phyloP scores from a whole-genome alignment of 2,329 filamentous ascomycete genomes.

The Elsinoe batatas region DNA sequence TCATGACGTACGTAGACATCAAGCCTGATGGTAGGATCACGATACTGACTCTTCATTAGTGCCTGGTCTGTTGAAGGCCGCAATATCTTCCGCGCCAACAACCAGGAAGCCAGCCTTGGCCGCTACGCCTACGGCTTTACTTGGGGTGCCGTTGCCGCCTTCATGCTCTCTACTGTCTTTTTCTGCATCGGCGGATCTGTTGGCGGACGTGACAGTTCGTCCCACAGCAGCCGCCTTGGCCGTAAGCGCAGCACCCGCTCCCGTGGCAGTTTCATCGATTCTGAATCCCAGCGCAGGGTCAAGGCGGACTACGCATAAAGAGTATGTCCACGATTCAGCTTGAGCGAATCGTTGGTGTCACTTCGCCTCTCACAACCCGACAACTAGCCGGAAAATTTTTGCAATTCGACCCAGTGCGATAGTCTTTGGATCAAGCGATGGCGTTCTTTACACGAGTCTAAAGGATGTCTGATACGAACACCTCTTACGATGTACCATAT shows the following conservation, averaged over 20 bases:
- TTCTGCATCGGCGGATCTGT: slow-evolving; percentile 48
- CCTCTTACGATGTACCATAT: slow-evolving; percentile 5
- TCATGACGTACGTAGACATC: slow-evolving; percentile 60
- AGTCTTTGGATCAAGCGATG: neutral
- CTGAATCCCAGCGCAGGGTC: slow-evolving; percentile 49
- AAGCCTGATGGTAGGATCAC: neutral
- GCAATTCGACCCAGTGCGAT: neutral
- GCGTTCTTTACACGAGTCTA: neutral
- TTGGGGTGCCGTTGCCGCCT: slow-evolving; percentile 60
- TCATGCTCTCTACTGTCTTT: slow-evolving; percentile 56
- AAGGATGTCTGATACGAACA: neutral
- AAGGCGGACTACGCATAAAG: slow-evolving; percentile 59
- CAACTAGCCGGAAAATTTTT: neutral
- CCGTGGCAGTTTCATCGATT: slow-evolving; percentile 47
- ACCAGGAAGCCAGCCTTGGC: slow-evolving; percentile 52
- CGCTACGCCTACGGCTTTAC: slow-evolving; percentile 64
- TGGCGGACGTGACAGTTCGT: slow-evolving; percentile 33
- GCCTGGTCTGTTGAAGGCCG: slow-evolving; percentile 61
- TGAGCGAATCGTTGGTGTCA: slow-evolving; percentile 3
- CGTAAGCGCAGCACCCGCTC: slow-evolving; percentile 40
- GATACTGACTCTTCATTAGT: slow-evolving; percentile 31
- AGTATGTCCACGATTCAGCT: slow-evolving; percentile 50
- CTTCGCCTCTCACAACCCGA: neutral
- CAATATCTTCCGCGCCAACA: slow-evolving; percentile 50
- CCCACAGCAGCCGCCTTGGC: slow-evolving; percentile 34